Base-by-base conservation (phyloP, 352 stramenopile genomes). In the Phytophthora niederhauseri region DNA sequence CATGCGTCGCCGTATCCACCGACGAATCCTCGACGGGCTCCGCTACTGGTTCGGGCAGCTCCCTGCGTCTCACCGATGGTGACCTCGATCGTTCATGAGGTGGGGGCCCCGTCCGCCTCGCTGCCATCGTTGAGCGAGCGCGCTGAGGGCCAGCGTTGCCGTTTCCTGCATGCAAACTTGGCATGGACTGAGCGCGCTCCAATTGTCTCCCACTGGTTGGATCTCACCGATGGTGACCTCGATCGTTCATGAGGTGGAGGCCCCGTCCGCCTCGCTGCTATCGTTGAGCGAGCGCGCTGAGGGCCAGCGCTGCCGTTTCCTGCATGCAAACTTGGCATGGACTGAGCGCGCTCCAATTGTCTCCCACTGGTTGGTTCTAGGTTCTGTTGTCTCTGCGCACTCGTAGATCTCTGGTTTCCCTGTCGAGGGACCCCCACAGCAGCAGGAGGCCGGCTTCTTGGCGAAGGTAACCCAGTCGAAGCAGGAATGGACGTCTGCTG, bases 1-100 rank as follows among this genome's bases (percentile, higher is more conserved):
- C 9, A 41, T 6, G 11, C 11, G 12, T 15, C 34, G 9, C 34
- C 34, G 12, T 17, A 15, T 4, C 12, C 34, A 41, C 34, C 11
- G 34, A 41, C 15, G 26, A 12, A 2, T 19, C 41, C 17, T 17
- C 56, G 22, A 28, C 22, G 6, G 30, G 26, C 19, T 63, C 26
- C 4, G 20, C 22, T 14, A 31, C 22, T 9, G 41, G n/a, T 8
- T 64, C 57, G 7, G 8, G 17, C 22, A 11, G 20, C 31, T 20
- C 30, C 9, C 48, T 41, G 11, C 34, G 22, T 53, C 24, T 60
- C 4, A 5, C 20, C 11, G 45, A 66, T 22, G 45, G 14, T 15
- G 43, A 56, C 19, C 46, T 64, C 43, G 52, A 57, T 26, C 15
- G 34, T 52, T 49, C 38, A 36, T 59, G 24, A 26, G 43, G 61